Evolutionary conservation across 768 basidiomycete species (phyloP).

Genomic region (Paxillus ammoniavirescens): DNA sequence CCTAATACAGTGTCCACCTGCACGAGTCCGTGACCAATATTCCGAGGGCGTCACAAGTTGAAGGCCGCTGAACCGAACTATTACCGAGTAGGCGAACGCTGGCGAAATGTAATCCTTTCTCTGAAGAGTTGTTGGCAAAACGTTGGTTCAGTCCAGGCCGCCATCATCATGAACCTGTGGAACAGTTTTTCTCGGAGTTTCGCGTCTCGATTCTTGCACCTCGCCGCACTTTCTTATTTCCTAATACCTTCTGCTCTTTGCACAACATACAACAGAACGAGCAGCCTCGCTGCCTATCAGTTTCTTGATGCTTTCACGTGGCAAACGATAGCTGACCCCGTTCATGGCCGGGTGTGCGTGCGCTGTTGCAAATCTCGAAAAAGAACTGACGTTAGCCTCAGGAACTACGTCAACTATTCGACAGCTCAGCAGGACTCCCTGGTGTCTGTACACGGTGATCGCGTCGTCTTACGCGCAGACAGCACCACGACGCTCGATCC

Average conservation of each 20-base stretch:
- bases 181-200: neutral
- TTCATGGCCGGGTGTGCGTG: conserved; percentile 17
- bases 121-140: too few relatives aligned
- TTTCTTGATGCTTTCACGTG: conserved; percentile 39
- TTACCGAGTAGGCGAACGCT: too few relatives aligned
- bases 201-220: neutral
- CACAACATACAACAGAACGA: conserved; percentile 45
- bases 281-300: conserved; percentile 43
- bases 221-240: neutral
- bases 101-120: too few relatives aligned
- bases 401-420: conserved; percentile 40
- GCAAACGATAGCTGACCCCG: conserved; percentile 24
- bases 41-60: too few relatives aligned
- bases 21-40: too few relatives aligned
- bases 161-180: too few relatives aligned
- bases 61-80: too few relatives aligned
- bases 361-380: neutral
- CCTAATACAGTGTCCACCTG: too few relatives aligned
- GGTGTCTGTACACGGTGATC: conserved; percentile 49
- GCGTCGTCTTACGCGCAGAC: conserved; percentile 27
- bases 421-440: conserved; percentile 54
- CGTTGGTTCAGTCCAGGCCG: too few relatives aligned
- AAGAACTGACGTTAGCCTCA: conserved; percentile 5
- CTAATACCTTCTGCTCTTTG: conserved; percentile 24
- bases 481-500: conserved; percentile 22